Conservation (phyloP, 768 basidiomycete species). For the Mrakia blollopis region DNA sequence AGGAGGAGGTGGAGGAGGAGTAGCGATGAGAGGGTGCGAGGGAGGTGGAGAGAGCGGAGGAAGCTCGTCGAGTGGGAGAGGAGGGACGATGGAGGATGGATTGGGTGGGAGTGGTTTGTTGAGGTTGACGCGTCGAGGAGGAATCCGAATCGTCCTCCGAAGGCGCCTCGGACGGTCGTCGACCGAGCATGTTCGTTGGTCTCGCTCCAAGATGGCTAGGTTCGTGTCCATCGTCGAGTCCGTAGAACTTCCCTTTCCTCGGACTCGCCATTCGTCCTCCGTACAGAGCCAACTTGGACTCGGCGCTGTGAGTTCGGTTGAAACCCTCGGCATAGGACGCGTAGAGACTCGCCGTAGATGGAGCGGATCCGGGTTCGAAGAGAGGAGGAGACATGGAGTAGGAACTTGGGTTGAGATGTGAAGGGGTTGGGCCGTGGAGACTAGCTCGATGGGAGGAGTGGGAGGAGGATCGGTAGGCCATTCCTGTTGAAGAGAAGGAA, state of each 20-base stretch:
- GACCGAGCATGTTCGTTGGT: neutral
- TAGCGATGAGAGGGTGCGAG: neutral
- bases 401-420: neutral
- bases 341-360: slow-evolving; percentile 23
- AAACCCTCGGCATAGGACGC: slow-evolving; percentile 27
- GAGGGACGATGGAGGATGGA: neutral
- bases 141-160: neutral
- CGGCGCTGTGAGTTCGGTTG: slow-evolving; percentile 20
- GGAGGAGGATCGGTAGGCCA: slow-evolving; percentile 10
- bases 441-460: neutral
- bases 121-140: neutral
- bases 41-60: slow-evolving; percentile 4
- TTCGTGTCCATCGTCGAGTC: neutral
- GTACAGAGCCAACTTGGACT: slow-evolving; percentile 19
- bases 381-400: slow-evolving; percentile 1
- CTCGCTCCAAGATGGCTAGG: neutral
- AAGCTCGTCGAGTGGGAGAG: neutral
- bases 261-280: slow-evolving; percentile 12
- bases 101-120: neutral
- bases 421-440: neutral
- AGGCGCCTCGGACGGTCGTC: neutral
- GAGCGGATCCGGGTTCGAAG: slow-evolving; percentile 32
- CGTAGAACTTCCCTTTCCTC: neutral
- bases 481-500: slow-evolving; percentile 5
- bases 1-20: neutral